Evolutionary conservation across 768 basidiomycete genomes (phyloP).

Genomic region (Lactarius deliciosus): DNA sequence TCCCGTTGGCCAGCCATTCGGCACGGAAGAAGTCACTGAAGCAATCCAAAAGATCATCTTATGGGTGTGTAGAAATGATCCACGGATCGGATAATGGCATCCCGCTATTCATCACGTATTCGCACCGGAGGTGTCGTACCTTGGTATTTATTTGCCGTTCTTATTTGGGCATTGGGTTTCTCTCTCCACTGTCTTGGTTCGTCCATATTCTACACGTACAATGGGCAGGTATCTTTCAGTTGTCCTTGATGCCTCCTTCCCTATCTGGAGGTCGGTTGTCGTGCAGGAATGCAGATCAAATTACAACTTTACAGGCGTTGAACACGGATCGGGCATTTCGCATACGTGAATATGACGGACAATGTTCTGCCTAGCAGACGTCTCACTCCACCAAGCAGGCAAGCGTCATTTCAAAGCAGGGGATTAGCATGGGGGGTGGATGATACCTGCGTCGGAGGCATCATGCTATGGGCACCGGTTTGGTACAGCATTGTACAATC

Average conservation of each 20-base stretch:
- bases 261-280: neutral
- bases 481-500: neutral
- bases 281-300: neutral
- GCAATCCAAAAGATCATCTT: constrained; percentile 59
- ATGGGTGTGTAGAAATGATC: constrained; percentile 47
- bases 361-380: neutral
- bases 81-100: constrained; percentile 15
- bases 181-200: neutral
- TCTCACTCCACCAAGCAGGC: neutral
- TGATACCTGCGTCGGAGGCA: neutral
- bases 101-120: neutral
- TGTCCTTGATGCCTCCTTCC: constrained; percentile 1
- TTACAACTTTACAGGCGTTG: neutral
- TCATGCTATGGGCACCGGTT: neutral
- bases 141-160: constrained; percentile 7
- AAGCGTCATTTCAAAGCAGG: neutral
- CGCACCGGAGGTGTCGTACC: neutral
- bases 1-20: constrained; percentile 62
- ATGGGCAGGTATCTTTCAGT: constrained; percentile 8
- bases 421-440: neutral
- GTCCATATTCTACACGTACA: neutral
- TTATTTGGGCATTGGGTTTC: constrained; percentile 20
- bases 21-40: constrained; percentile 65
- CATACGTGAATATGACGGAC: neutral
- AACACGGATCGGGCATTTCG: neutral